phyloP scores from a whole-genome alignment of 2,329 filamentous ascomycete species.

The Dactylellina sp. region DNA sequence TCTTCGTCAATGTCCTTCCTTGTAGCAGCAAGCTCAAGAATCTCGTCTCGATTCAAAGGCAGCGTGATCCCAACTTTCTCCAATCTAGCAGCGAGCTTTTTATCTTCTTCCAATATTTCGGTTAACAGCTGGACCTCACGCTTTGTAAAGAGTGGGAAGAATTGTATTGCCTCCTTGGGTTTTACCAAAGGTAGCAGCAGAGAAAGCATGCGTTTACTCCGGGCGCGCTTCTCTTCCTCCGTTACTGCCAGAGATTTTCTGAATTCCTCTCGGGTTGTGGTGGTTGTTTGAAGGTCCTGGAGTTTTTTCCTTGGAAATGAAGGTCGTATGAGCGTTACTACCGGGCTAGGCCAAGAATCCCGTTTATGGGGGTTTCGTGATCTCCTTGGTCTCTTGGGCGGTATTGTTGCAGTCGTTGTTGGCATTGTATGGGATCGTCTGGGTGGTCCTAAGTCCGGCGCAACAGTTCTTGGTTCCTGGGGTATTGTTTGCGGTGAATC shows the following conservation, averaged over 20 bases:
- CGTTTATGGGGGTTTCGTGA: constrained; percentile 33
- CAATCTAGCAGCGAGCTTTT: constrained; percentile 37
- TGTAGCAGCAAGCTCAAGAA: constrained; percentile 31
- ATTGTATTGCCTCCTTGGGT: constrained; percentile 52
- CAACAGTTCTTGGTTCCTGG: constrained; percentile 2
- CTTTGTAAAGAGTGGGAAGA: constrained; percentile 51
- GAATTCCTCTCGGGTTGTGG: constrained; percentile 48
- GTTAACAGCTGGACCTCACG: constrained; percentile 45
- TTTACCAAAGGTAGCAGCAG: constrained; percentile 41
- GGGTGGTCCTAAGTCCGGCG: constrained; percentile 21
- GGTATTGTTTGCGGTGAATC: constrained; percentile 17
- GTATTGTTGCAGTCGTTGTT: not conserved
- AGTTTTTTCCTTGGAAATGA: constrained; percentile 53
- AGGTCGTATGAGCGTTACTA: constrained; percentile 46
- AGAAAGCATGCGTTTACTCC: constrained; percentile 46
- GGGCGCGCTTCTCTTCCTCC: constrained; percentile 42
- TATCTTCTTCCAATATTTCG: constrained; percentile 47
- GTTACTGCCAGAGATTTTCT: constrained; percentile 32
- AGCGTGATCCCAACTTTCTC: constrained; percentile 45
- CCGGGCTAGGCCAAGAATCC: constrained; percentile 43
- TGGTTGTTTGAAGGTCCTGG: constrained; percentile 48
- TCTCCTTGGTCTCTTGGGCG: constrained; percentile 26
- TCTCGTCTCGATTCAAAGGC: constrained; percentile 42
- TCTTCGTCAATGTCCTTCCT: constrained; percentile 30
- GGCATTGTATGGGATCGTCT: constrained; percentile 48